phyloP scores from a whole-genome alignment of 257 asterid species.

The Dorcoceras hygrometricum region DNA sequence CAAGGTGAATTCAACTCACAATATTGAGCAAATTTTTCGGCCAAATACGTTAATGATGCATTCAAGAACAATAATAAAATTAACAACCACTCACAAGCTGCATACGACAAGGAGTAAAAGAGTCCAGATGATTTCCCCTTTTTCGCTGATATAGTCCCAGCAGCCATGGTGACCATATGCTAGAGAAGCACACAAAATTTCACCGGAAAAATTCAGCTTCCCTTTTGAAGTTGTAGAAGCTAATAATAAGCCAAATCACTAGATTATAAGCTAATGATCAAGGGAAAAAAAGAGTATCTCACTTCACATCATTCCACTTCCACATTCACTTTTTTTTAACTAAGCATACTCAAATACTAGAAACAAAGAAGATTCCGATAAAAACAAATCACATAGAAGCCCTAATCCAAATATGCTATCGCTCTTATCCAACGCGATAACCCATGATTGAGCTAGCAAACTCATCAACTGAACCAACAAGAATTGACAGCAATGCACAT shows the following conservation, averaged over 20 bases:
- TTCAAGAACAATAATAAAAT: constrained; percentile 61
- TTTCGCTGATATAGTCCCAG: constrained; percentile 38
- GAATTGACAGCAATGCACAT: background rate
- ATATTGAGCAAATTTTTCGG: constrained; percentile 53
- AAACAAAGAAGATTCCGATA: background rate
- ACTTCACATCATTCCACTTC: background rate
- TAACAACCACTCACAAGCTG: constrained; percentile 86
- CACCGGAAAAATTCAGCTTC: constrained; percentile 33
- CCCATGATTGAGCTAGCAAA: background rate
- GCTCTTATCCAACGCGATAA: too few relatives aligned
- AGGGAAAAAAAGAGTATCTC: background rate
- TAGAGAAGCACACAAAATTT: constrained; percentile 23
- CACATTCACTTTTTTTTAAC: background rate
- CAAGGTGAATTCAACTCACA: constrained; percentile 68
- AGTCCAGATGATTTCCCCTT: constrained; percentile 41
- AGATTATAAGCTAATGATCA: too few relatives aligned
- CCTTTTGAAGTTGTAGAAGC: constrained; percentile 5
- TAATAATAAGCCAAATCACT: background rate
- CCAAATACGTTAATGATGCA: constrained; percentile 52
- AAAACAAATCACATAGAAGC: background rate
- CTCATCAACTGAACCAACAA: background rate
- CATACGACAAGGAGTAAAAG: constrained; percentile 60
- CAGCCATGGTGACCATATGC: constrained; percentile 45
- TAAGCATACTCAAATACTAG: background rate
- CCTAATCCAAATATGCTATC: background rate